Conservation (phyloP, 2,329 filamentous ascomycete species). For the Trichoderma harzianum region DNA sequence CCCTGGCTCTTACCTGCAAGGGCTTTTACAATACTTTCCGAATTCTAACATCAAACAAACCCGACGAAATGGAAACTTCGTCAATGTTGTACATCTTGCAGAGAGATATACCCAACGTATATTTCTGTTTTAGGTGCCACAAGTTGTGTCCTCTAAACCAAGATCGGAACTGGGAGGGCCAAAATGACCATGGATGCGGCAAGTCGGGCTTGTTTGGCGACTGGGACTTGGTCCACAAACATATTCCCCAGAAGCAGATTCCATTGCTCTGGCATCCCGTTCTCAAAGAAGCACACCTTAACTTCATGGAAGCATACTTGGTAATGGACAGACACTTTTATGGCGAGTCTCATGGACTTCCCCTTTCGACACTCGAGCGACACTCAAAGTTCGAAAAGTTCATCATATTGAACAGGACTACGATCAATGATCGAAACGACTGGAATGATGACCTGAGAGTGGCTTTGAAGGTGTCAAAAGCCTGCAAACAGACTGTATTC, state of each 20-base stretch:
- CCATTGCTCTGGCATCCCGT: background rate
- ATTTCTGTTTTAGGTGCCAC: background rate
- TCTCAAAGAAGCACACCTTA: background rate
- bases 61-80: background rate
- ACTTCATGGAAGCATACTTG: background rate
- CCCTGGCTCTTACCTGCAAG: background rate
- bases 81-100: background rate
- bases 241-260: background rate
- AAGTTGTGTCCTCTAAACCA: background rate
- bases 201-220: background rate
- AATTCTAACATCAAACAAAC: background rate
- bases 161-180: background rate
- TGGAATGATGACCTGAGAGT: background rate
- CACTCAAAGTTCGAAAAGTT: background rate
- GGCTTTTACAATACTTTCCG: background rate
- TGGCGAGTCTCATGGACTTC: background rate
- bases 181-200: background rate
- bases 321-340: background rate
- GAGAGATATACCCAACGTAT: background rate
- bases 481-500: background rate
- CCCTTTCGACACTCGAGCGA: background rate
- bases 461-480: background rate
- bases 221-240: background rate
- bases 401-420: background rate
- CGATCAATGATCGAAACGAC: background rate